Conservation (phyloP, 2,329 filamentous ascomycete genomes). For the Coniochaeta sp. region DNA sequence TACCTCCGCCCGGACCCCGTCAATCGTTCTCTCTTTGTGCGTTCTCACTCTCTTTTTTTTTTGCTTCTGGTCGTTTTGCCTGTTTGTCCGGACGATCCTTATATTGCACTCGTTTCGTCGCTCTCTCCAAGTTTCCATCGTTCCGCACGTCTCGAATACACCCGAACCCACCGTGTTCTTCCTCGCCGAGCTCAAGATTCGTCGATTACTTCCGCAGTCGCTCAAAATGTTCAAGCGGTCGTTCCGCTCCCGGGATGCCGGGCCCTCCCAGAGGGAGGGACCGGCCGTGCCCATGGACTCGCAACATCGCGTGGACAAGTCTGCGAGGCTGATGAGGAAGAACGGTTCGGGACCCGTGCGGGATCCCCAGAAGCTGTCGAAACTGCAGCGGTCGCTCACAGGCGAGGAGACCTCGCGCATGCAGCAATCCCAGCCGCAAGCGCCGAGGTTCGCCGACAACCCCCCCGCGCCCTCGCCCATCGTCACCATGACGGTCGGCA, state of each 20-base stretch:
- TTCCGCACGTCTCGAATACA: slow-evolving; percentile 21
- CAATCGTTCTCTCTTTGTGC: slow-evolving; percentile 32
- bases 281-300: slow-evolving; percentile 20
- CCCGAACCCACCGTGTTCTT: slow-evolving; percentile 6
- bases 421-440: slow-evolving; percentile 26
- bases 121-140: slow-evolving; percentile 31
- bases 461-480: slow-evolving; percentile 56
- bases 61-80: slow-evolving; percentile 29
- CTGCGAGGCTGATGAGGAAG: slow-evolving; percentile 69
- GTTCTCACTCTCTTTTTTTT: slow-evolving; percentile 20
- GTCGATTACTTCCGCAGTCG: slow-evolving; percentile 24
- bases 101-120: slow-evolving; percentile 45
- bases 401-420: slow-evolving; percentile 35
- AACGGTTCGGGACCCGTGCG: slow-evolving; percentile 41
- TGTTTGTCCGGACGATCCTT: slow-evolving; percentile 11
- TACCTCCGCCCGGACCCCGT: slow-evolving; percentile 49
- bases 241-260: slow-evolving; percentile 66
- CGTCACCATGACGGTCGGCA: slow-evolving; percentile 77
- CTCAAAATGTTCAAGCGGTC: slow-evolving; percentile 86
- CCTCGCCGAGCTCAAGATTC: slow-evolving; percentile 12
- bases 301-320: slow-evolving; percentile 70
- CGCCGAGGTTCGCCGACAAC: slow-evolving; percentile 16
- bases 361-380: slow-evolving; percentile 73
- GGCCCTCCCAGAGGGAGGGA: slow-evolving; percentile 21
- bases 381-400: slow-evolving; percentile 73